Base-by-base conservation (phyloP, 768 basidiomycete species). In the Gloeophyllum trabeum region DNA sequence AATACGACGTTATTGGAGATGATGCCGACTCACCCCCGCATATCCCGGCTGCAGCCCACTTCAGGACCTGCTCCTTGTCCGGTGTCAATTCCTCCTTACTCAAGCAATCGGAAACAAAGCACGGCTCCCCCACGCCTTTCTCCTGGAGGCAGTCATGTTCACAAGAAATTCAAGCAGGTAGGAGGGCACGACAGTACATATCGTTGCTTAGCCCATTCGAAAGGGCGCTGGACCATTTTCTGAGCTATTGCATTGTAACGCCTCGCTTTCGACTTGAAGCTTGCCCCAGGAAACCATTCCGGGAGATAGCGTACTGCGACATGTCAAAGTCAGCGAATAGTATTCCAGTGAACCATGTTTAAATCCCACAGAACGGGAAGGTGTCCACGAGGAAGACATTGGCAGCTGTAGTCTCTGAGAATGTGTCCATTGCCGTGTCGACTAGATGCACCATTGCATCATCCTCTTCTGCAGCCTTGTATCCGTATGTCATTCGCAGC, bases 231-330 rank as follows among this genome's bases (percentile, higher is more conserved):
- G n/a, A n/a, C n/a, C n/a, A n/a, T n/a, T n/a, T n/a, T n/a, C n/a
- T n/a, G n/a, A n/a, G n/a, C n/a, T n/a, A n/a, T n/a, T n/a, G n/a
- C n/a, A n/a, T n/a, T n/a, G n/a, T n/a, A n/a, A n/a, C n/a, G 34
- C 2, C n/a, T 7, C 1, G 49, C 53, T 28, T 54, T 45, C 14
- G 43, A 38, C 39, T 59, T 58, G 49, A 55, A 64, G 5, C 36
- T 48, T 0, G 59, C 49, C 2, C 60, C 61, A 0, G 63, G 63
- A 16, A 65, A 45, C 61, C 63, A 62, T 6, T 26, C 35, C 3
- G 63, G 63, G 1, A 58, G 35, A 42, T 50, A 48, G 22, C 30
- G 43, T 12, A 61, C 58, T 60, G 35, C 16, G 20, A 21, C n/a
- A 25, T 16, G 14, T 30, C 10, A 20, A 18, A 22, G 14, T 19